Evolutionary conservation across 192 early-diverging fungal genomes (phyloP), one percentile per base, ranked within the genome.

Genomic region (Allomyces javanicus): DNA sequence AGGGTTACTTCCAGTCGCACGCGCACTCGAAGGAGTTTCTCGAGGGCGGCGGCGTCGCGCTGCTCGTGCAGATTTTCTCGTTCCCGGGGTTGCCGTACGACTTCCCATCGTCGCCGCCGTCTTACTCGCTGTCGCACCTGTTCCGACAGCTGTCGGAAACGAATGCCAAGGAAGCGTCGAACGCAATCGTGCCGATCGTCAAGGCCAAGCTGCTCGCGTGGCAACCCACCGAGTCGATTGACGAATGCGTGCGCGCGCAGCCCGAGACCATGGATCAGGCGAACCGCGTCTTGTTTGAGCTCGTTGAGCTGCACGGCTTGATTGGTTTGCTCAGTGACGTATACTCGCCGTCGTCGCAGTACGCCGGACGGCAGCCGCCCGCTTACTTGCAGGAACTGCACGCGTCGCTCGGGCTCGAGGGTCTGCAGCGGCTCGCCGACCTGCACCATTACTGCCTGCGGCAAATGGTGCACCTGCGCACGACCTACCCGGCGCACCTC

Each of bases 1-100:
- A 94, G 65, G 90, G 90, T 9, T 75, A 91, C 27, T 91, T 94
- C 69, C 88, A 90, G 65, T 90, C 87, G 67, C 73, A 77, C 23
- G 66, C 78, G 10, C 89, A 89, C 69, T 81, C 78, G n/a, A 78
- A 79, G 44, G 92, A 90, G 27, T 87, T 92, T 65, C 74, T 89
- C 23, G 78, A 82, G 55, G 69, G 73, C 26, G 68, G 75, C 21
- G 88, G 88, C 9, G 70, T 86, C 9, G 74, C 83, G 22, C 68
- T 84, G 11, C 67, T 94, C 19, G 65, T 90, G 24, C 67, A 79
- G 45, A 81, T 87, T 25, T 87, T 82, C 65, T 71, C 74, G 0
- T 75, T 90, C 17, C 86, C 86, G 1, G 73, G 79, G 9, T 64
- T 91, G 3, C 90, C 92, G 3, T 85, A 83, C 66, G 85, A 90